A percentile compares a stretch with the other conserved stretches of the same genome.
Conservation (phyloP, 23 red algal species). For the Agarophyton chilense region DNA sequence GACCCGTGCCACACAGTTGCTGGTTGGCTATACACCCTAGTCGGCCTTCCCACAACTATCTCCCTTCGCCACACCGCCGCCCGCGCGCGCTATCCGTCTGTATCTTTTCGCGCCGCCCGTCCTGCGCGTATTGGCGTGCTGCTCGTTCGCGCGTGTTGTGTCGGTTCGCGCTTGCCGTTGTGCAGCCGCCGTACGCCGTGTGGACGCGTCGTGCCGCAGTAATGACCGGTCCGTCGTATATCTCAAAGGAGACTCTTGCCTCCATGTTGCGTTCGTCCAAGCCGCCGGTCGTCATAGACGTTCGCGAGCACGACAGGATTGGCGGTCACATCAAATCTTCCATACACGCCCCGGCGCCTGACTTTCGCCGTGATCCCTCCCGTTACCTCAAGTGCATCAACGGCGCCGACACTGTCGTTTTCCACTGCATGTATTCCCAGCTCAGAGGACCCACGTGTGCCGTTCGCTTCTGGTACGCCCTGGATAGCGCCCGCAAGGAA, state of each 20-base stretch:
- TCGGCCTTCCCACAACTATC: no score
- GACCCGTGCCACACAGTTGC: no score
- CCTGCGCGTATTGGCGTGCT: no score
- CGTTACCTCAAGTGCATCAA: conserved; percentile 17
- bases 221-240: conserved; percentile 12
- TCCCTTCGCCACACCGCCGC: background rate
- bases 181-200: no score
- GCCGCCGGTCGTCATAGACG: conserved; percentile 54
- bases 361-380: conserved; percentile 22
- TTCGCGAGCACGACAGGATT: conserved; percentile 49
- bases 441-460: conserved; percentile 46
- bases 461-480: conserved; percentile 21
- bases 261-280: conserved; percentile 22
- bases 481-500: conserved; percentile 8
- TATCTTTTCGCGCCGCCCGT: no score
- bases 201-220: no score
- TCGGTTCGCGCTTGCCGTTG: no score
- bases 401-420: conserved; percentile 30
- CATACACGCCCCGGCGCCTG: conserved; percentile 40
- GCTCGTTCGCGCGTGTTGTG: no score
- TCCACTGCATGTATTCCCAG: conserved; percentile 67
- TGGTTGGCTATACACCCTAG: no score
- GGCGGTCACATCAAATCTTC: conserved; percentile 61
- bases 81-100: background rate
- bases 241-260: background rate